These are phyloP conservation scores for Dalbergia cochinchinensis DNA, from an alignment of 306 rosid species.

Conservation along the genomic window DNA sequence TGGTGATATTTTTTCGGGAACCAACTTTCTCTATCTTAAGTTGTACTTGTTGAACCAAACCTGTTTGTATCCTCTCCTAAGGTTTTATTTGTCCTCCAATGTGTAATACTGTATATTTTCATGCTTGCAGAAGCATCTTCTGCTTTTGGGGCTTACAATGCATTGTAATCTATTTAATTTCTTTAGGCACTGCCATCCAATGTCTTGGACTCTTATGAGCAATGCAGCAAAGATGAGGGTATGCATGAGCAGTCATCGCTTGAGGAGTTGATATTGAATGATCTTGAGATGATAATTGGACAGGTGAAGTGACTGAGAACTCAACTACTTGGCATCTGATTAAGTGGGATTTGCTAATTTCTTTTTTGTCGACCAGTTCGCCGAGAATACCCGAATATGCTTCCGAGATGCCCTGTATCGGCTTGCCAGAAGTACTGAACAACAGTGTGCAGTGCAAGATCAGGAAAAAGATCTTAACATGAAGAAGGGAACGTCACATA, in stretches of 20 bases:
- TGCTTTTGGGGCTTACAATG: constrained; percentile 21
- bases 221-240: constrained; percentile 22
- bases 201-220: constrained; percentile 43
- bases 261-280: constrained; percentile 60
- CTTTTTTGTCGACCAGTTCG: constrained; percentile 52
- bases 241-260: constrained; percentile 40
- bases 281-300: constrained; percentile 59
- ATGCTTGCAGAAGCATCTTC: not conserved
- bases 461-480: constrained; percentile 35
- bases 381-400: constrained; percentile 60
- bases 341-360: constrained; percentile 16
- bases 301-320: constrained; percentile 53
- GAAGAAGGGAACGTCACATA: constrained; percentile 25
- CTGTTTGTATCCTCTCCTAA: not conserved
- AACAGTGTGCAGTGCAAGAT: constrained; percentile 26
- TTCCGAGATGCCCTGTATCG: constrained; percentile 75
- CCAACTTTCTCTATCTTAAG: not conserved
- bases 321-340: not conserved
- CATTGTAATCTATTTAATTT: constrained; percentile 27
- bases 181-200: constrained; percentile 27
- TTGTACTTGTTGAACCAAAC: not conserved
- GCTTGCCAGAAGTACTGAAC: constrained; percentile 60
- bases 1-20: not conserved
- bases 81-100: not conserved
- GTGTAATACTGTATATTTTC: not conserved